Evolutionary conservation across 2,329 filamentous ascomycete species (phyloP), one percentile per base, ranked within the genome.

Genomic region (Fusarium pseudonygamai): DNA sequence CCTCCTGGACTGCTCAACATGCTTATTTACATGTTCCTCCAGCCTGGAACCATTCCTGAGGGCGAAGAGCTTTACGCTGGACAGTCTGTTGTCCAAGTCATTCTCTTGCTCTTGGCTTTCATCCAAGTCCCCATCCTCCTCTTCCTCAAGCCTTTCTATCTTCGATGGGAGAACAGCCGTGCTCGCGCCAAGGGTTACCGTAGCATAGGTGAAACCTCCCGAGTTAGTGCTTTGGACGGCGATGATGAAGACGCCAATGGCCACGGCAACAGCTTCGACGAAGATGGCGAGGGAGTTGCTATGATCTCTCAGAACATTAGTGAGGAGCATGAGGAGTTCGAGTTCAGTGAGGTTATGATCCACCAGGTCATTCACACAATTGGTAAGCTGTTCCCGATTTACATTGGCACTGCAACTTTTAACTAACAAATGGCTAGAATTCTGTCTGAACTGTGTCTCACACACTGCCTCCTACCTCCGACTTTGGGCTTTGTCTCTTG

Each of bases 1-100:
- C 94, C 97, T 3, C 96, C 97, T 6, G 94, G 95, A 78, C 87
- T 99, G 68, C 86, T 99, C 71, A 99, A 99, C 88, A 98, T 98
- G 96, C 87, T 99, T 79, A 99, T 99, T 79, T 98, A 98, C 89
- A 99, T 99, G 97, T 99, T 99, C 87, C 85, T 99, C 76, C 91
- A 92, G 73, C 96, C 96, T 7, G 95, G 95, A 58, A 93, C 83
- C 0, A 80, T 92, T 28, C 67, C 67, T 7, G 67, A 60, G 22
- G 92, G 93, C 55, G 89, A 94, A 69, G 88, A 88, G 57, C 87
- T 99, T 10, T 99, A 97, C 81, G 81, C 85, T 28, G 93, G 93
- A 46, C 96, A 99, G 82, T 89, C 86, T 20, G 81, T 81, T 5
- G 88, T 99, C 1, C 96, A 99, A 82, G 85, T 94, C 18, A 81